These are phyloP conservation scores for Cupressus sempervirens DNA, from an alignment of 75 land plant species.

Conservation along the genomic window DNA sequence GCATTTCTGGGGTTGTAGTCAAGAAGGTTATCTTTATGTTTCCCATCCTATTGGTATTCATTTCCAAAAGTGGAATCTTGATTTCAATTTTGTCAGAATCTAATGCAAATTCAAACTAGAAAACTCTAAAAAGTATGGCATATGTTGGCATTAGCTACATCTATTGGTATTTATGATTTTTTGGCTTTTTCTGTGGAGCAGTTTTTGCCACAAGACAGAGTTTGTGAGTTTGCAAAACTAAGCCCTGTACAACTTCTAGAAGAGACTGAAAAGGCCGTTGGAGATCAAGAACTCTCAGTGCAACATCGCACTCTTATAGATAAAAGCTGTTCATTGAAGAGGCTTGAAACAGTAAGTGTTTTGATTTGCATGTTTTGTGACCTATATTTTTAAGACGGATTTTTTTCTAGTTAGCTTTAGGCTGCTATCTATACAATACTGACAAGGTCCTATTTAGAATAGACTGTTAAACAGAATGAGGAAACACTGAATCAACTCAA, in stretches of 20 bases:
- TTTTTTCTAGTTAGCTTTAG: too few species aligned
- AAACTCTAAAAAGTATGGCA: too few species aligned
- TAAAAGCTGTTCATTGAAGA: conserved; percentile 63
- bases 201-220: conserved; percentile 97
- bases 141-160: too few species aligned
- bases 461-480: conserved; percentile 69
- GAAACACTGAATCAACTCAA: conserved; percentile 51
- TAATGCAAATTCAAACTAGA: too few species aligned
- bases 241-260: conserved; percentile 86
- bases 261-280: conserved; percentile 98
- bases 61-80: not conserved
- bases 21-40: too few species aligned
- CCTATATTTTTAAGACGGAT: too few species aligned
- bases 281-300: conserved; percentile 82
- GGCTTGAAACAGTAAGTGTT: conserved; percentile 52
- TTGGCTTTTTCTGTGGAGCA: conserved; percentile 17
- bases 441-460: not conserved
- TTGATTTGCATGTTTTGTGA: not conserved
- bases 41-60: too few species aligned
- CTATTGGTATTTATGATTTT: not conserved
- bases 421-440: not conserved
- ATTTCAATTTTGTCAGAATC: not conserved
- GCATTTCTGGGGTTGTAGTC: not conserved
- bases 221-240: conserved; percentile 94
- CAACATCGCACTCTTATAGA: conserved; percentile 69